phyloP scores from a whole-genome alignment of 495 filamentous ascomycete genomes.

The Neurospora hispaniola region DNA sequence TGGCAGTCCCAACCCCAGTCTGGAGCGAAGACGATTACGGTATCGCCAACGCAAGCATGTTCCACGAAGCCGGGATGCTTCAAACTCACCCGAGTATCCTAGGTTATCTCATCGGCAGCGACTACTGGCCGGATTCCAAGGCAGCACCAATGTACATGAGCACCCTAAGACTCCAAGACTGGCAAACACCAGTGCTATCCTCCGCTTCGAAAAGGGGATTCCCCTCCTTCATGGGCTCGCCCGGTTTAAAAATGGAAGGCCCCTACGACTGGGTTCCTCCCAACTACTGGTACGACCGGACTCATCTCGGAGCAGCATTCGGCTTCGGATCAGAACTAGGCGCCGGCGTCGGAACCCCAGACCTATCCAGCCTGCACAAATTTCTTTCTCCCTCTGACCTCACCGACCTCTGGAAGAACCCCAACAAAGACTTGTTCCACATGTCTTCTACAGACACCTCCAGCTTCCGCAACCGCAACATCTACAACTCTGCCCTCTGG shows the following conservation, averaged over 20 bases:
- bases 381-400: slow-evolving; percentile 45
- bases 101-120: slow-evolving; percentile 48
- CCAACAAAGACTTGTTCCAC: slow-evolving; percentile 45
- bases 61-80: slow-evolving; percentile 49
- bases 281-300: slow-evolving; percentile 55
- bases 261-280: slow-evolving; percentile 61
- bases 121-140: slow-evolving; percentile 51
- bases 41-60: slow-evolving; percentile 43
- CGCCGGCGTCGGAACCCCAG: slow-evolving; percentile 52
- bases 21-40: slow-evolving; percentile 45
- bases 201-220: slow-evolving; percentile 48
- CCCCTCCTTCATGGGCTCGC: slow-evolving; percentile 39
- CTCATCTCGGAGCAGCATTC: slow-evolving; percentile 50
- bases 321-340: slow-evolving; percentile 54
- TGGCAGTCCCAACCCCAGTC: slow-evolving; percentile 24
- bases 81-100: slow-evolving; percentile 48
- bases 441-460: slow-evolving; percentile 46
- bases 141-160: slow-evolving; percentile 42
- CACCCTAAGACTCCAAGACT: slow-evolving; percentile 41
- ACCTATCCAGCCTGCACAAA: slow-evolving; percentile 38
- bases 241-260: slow-evolving; percentile 57
- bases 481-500: slow-evolving; percentile 47
- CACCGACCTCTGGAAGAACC: slow-evolving; percentile 43
- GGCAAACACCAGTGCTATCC: slow-evolving; percentile 46
- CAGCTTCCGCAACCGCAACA: slow-evolving; percentile 41